phyloP scores from a whole-genome alignment of 2,329 filamentous ascomycete genomes.

The Ilyonectria robusta region DNA sequence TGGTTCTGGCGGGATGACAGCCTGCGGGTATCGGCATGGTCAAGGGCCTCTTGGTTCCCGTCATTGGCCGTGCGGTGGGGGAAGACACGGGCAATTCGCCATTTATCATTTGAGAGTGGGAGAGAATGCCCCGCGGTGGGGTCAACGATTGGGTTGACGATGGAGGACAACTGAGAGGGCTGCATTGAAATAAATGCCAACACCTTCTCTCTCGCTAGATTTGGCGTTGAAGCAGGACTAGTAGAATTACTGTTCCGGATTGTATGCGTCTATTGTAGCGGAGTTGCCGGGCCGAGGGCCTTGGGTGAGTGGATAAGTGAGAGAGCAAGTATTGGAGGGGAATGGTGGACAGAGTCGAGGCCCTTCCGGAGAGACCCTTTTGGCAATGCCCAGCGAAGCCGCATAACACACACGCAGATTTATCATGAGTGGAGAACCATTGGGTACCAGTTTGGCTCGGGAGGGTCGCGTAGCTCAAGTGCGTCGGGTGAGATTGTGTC shows the following conservation, averaged over 20 bases:
- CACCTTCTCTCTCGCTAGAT: neutral
- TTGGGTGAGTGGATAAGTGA: neutral
- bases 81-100: neutral
- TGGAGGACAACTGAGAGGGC: constrained; percentile 12
- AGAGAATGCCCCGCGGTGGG: constrained; percentile 42
- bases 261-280: neutral
- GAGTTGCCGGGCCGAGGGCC: constrained; percentile 1
- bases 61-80: constrained; percentile 29
- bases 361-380: constrained; percentile 7
- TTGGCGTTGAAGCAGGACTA: neutral
- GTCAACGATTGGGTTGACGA: constrained; percentile 40
- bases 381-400: neutral
- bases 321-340: neutral
- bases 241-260: neutral
- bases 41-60: constrained; percentile 25
- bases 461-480: neutral
- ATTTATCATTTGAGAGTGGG: constrained; percentile 24
- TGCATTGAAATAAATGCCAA: neutral
- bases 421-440: constrained; percentile 7
- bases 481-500: neutral
- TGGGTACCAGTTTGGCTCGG: neutral
- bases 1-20: constrained; percentile 31
- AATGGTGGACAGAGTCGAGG: constrained; percentile 11
- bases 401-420: constrained; percentile 1
- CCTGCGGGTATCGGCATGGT: constrained; percentile 15